Conservation (phyloP, 331 rosid species). For the Rosa hybrid region DNA sequence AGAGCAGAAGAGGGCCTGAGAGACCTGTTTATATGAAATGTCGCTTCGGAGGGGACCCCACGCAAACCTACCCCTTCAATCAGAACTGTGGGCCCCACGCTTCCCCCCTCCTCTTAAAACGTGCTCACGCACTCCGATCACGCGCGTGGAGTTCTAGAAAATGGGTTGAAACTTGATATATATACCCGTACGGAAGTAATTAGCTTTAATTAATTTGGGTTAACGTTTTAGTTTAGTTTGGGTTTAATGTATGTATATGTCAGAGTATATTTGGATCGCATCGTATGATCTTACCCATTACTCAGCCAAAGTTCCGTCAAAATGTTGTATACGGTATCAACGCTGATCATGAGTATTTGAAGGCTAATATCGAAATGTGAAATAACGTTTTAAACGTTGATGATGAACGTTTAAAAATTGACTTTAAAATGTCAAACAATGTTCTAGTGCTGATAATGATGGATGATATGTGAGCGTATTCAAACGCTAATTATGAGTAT, state of each 20-base stretch:
- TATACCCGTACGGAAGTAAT: background rate
- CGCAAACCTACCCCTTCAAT: background rate
- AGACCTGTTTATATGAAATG: background rate
- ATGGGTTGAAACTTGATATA: background rate
- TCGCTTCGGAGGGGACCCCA: background rate
- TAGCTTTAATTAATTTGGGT: background rate
- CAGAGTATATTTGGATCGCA: background rate
- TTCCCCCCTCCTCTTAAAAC: too few relatives aligned
- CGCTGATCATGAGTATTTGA: background rate
- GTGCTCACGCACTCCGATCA: background rate
- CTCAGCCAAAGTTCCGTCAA: too few relatives aligned
- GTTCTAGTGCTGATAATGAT: too few relatives aligned
- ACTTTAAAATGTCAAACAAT: too few relatives aligned
- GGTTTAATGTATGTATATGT: too few relatives aligned
- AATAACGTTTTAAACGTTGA: too few relatives aligned
- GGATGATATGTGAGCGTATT: too few relatives aligned
- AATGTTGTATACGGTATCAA: too few relatives aligned
- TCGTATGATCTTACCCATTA: background rate
- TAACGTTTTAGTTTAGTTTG: background rate
- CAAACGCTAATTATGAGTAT: too few relatives aligned
- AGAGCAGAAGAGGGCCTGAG: background rate
- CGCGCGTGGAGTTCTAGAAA: background rate
- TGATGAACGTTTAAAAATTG: too few relatives aligned
- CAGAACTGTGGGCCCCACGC: background rate
- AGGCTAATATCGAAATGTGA: background rate